Percentiles rank a stretch among this genome's conserved stretches.
Conservation (phyloP, 2,329 filamentous ascomycete species). For the Diaporthe longicolla region DNA sequence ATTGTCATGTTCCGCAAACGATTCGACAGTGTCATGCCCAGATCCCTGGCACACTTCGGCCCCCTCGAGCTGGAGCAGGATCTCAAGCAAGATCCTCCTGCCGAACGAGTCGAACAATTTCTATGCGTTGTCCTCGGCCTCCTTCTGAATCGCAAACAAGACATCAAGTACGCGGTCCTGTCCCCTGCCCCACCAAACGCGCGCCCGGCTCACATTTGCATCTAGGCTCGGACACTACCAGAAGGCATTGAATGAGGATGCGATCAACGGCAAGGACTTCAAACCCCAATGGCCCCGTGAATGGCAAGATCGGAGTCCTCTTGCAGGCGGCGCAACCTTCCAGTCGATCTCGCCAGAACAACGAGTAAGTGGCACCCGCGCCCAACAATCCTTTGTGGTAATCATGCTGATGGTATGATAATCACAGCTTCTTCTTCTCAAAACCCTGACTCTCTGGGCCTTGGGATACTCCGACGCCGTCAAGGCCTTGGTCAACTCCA, state of each 20-base stretch:
- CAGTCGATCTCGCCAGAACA: conserved; percentile 84
- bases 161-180: conserved; percentile 84
- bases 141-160: conserved; percentile 96
- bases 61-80: conserved; percentile 96
- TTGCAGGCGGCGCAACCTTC: conserved; percentile 86
- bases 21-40: conserved; percentile 90
- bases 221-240: conserved; percentile 90
- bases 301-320: conserved; percentile 87
- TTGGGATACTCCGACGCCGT: conserved; percentile 89
- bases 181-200: conserved; percentile 12
- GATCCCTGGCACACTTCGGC: conserved; percentile 89
- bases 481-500: conserved; percentile 84
- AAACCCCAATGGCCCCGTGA: conserved; percentile 88
- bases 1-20: conserved; percentile 98
- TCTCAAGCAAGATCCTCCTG: conserved; percentile 81
- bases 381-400: not conserved
- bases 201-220: conserved; percentile 35
- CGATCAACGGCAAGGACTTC: conserved; percentile 77
- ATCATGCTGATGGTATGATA: conserved; percentile 44
- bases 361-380: conserved; percentile 70
- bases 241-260: conserved; percentile 88
- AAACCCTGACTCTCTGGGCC: conserved; percentile 88
- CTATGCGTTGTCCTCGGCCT: conserved; percentile 91
- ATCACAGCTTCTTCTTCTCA: conserved; percentile 82
- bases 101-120: conserved; percentile 88